Conservation (phyloP, 371 early-diverging fungal genomes). For the Syncephalastrum contaminatum region DNA sequence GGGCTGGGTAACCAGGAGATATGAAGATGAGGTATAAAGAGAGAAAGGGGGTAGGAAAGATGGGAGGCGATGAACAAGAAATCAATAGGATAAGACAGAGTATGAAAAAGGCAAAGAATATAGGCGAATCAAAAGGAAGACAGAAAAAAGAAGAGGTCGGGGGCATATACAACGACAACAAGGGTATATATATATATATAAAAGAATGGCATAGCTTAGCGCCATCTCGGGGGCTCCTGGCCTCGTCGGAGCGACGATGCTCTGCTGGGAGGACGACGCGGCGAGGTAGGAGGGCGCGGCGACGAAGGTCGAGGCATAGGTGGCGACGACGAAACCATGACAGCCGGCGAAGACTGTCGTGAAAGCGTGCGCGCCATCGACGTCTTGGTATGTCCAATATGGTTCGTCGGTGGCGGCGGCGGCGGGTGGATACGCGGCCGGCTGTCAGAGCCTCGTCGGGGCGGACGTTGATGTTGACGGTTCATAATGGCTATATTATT, state of each 20-base stretch:
- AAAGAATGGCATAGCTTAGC: constrained; percentile 4
- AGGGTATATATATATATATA: constrained; percentile 3
- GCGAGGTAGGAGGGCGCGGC: constrained; percentile 13
- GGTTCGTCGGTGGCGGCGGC: constrained; percentile 5
- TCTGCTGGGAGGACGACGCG: constrained; percentile 15
- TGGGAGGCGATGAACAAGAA: constrained; percentile 2
- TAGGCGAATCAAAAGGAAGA: constrained; percentile 2
- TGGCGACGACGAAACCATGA: constrained; percentile 15
- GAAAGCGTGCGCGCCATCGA: constrained; percentile 23
- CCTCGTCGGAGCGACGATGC: constrained; percentile 11
- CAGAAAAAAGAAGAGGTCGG: constrained; percentile 1
- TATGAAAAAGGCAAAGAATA: too few relatives aligned
- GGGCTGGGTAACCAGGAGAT: too few relatives aligned
- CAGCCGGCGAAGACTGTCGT: constrained; percentile 21
- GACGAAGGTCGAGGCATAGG: constrained; percentile 9
- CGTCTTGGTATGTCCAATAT: constrained; percentile 16
- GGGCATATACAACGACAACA: constrained; percentile 9
- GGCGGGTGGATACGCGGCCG: constrained; percentile 9
- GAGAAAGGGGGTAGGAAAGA: not conserved
- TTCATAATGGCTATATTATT: constrained; percentile 17
- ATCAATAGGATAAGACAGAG: not conserved
- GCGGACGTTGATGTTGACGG: constrained; percentile 16
- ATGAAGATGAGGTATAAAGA: not conserved
- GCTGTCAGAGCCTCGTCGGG: constrained; percentile 15
- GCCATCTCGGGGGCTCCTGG: constrained; percentile 19